A percentile compares a stretch with the other conserved stretches of the same genome.
Conservation (phyloP, 768 basidiomycete species). For the Pluteus cervinus region DNA sequence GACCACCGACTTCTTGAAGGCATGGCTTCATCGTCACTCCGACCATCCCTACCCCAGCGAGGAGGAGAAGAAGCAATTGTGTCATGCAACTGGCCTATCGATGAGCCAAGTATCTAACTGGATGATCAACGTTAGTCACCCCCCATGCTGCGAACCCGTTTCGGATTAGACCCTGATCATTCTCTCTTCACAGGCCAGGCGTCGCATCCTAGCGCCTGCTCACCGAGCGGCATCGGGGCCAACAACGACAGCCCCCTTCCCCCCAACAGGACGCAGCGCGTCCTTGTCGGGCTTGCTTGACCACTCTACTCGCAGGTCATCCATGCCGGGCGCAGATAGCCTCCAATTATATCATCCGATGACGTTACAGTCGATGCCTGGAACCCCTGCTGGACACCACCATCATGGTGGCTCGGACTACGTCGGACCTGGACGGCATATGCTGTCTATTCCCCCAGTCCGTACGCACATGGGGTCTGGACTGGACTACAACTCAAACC, state of each 20-base stretch:
- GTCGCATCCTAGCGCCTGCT: constrained; percentile 79
- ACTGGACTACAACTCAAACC: constrained; percentile 32
- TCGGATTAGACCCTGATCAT: constrained; percentile 8
- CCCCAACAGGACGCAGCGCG: constrained; percentile 38
- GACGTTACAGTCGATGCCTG: constrained; percentile 60
- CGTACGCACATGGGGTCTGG: constrained; percentile 29
- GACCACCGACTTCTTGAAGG: constrained; percentile 84
- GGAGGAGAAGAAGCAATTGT: constrained; percentile 87
- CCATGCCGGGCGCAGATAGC: constrained; percentile 61
- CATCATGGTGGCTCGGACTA: constrained; percentile 39
- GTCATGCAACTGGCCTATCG: constrained; percentile 78
- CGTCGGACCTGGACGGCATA: constrained; percentile 35
- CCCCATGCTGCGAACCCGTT: constrained; percentile 5
- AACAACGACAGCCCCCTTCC: constrained; percentile 73
- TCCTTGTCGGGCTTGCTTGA: constrained; percentile 36
- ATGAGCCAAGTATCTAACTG: constrained; percentile 91
- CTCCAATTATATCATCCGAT: constrained; percentile 76
- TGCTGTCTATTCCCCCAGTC: constrained; percentile 36
- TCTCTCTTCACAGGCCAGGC: constrained; percentile 50
- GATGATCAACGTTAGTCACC: constrained; percentile 74
- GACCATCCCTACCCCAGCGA: constrained; percentile 89
- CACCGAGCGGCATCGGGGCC: constrained; percentile 72
- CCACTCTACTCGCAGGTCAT: constrained; percentile 49
- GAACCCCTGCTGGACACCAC: constrained; percentile 28
- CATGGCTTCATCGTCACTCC: constrained; percentile 83